Conservation (phyloP, 2,329 filamentous ascomycete species). For the Paracorniculantispora psalliotae region DNA sequence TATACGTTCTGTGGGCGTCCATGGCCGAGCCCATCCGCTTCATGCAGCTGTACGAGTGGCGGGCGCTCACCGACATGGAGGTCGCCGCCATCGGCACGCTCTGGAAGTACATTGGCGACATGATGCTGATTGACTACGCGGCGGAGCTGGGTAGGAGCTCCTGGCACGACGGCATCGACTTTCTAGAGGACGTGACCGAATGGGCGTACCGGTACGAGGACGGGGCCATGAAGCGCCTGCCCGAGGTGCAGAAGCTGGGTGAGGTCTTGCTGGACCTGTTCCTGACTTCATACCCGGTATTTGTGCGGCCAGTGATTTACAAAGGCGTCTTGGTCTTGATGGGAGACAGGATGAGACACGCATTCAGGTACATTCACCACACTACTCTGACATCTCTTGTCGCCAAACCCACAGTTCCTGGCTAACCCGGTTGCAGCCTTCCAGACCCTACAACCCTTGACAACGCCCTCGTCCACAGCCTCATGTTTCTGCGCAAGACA, state of each 20-base stretch:
- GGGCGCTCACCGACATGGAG: constrained; percentile 61
- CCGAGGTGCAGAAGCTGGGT: constrained; percentile 47
- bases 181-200: constrained; percentile 41
- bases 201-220: constrained; percentile 56
- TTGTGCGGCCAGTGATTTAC: constrained; percentile 40
- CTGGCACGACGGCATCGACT: constrained; percentile 49
- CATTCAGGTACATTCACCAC: constrained; percentile 52
- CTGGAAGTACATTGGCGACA: constrained; percentile 67
- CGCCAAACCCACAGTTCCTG: neutral
- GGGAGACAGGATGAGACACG: constrained; percentile 57
- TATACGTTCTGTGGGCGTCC: constrained; percentile 50
- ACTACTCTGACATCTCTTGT: too few relatives aligned
- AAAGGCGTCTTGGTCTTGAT: constrained; percentile 55
- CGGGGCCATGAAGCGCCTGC: constrained; percentile 50
- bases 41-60: constrained; percentile 65
- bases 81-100: constrained; percentile 61
- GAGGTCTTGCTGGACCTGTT: constrained; percentile 57
- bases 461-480: constrained; percentile 36
- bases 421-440: constrained; percentile 30
- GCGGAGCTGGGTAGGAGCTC: constrained; percentile 29
- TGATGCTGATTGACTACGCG: constrained; percentile 58
- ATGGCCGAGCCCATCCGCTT: constrained; percentile 61
- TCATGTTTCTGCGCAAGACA: constrained; percentile 50
- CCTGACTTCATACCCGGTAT: constrained; percentile 47
- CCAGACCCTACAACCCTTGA: constrained; percentile 37